phyloP scores from a whole-genome alignment of 768 basidiomycete species.

The Calocybe gangraenosa region DNA sequence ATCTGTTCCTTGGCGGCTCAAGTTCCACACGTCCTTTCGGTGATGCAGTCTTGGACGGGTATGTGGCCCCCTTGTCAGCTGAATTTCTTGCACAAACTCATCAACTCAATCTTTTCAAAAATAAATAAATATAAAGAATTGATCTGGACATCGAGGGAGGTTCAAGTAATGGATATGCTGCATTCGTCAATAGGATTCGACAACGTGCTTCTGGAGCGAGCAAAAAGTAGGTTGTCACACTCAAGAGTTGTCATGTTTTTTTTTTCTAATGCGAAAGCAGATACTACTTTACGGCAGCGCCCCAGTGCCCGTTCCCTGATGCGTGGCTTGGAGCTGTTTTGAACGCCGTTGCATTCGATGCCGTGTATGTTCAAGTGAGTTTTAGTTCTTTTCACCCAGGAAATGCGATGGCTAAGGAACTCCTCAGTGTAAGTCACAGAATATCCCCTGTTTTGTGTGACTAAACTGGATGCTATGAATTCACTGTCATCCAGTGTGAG shows the following conservation, averaged over 20 bases:
- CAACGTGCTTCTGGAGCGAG: constrained; percentile 40
- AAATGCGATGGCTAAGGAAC: neutral
- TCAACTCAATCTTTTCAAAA: too few species aligned
- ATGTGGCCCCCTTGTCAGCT: neutral
- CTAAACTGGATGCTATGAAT: neutral
- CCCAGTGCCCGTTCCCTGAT: constrained; percentile 61
- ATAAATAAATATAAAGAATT: too few species aligned
- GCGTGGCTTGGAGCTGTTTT: constrained; percentile 50
- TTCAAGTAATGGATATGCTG: constrained; percentile 35
- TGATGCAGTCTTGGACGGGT: constrained; percentile 64
- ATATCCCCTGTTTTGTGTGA: neutral
- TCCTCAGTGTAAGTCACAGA: constrained; percentile 8
- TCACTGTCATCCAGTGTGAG: constrained; percentile 10
- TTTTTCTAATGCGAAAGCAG: constrained; percentile 21
- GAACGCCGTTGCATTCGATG: constrained; percentile 58
- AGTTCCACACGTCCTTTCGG: constrained; percentile 62
- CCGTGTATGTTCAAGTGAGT: constrained; percentile 64
- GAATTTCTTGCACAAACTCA: too few species aligned
- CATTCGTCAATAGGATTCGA: constrained; percentile 47
- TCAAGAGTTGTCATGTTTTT: neutral
- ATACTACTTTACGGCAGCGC: constrained; percentile 56
- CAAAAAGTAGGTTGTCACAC: constrained; percentile 38
- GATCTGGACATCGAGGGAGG: constrained; percentile 70
- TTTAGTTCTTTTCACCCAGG: neutral
- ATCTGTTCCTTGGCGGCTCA: constrained; percentile 63